A percentile compares a stretch with the other conserved stretches of the same genome.
Evolutionary conservation across 768 basidiomycete genomes (phyloP).

Genomic region (Suillus alpinus): DNA sequence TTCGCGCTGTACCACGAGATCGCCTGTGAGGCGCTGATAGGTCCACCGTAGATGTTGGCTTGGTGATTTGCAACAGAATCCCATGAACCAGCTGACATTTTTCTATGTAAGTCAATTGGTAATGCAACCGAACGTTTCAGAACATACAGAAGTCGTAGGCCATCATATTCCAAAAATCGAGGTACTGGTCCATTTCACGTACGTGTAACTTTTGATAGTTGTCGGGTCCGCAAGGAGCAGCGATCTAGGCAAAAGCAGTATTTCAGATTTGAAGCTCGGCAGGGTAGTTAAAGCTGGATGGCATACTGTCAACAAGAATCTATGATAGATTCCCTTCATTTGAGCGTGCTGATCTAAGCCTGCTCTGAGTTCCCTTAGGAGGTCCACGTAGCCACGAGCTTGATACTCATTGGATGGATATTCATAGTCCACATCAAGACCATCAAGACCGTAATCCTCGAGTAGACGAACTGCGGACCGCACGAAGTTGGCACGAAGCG

Average conservation of each 20-base stretch:
- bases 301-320: conserved; percentile 69
- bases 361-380: conserved; percentile 71
- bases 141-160: conserved; percentile 76
- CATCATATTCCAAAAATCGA: conserved; percentile 99
- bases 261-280: conserved; percentile 7
- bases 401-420: conserved; percentile 80
- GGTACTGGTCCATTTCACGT: conserved; percentile 79
- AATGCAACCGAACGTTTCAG: conserved; percentile 1
- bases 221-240: conserved; percentile 88
- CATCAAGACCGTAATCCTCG: conserved; percentile 92
- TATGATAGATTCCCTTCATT: conserved; percentile 58
- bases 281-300: background rate
- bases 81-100: conserved; percentile 70
- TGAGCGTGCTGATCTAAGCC: conserved; percentile 75
- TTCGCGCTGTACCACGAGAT: conserved; percentile 67
- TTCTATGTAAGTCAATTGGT: conserved; percentile 10
- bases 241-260: conserved; percentile 51
- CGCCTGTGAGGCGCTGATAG: conserved; percentile 59
- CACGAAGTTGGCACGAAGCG: conserved; percentile 75
- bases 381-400: conserved; percentile 79
- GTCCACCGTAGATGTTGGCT: conserved; percentile 74
- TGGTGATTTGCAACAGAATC: conserved; percentile 74
- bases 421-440: conserved; percentile 91
- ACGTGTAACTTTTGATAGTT: conserved; percentile 81
- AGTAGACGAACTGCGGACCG: conserved; percentile 71